Evolutionary conservation across 768 basidiomycete genomes (phyloP), one percentile per base, ranked within the genome.

Genomic region (Suillus americanus): DNA sequence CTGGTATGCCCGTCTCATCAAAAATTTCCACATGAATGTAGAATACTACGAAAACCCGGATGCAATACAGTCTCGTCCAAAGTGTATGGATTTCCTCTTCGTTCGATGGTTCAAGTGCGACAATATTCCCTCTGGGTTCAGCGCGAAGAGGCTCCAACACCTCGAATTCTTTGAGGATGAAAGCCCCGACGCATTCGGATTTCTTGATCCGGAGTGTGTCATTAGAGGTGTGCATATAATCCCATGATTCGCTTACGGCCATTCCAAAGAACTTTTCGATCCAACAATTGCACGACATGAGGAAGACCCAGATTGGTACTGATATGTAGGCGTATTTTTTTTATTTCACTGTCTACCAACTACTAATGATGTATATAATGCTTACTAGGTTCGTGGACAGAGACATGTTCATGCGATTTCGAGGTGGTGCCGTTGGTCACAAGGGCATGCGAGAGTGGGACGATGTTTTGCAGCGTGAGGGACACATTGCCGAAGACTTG

Each of bases 201-300:
- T 86, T 56, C 28, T 85, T 1, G 77, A 85, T 67, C 85, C 84
- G 0, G 62, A 64, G 0, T 66, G 71, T 0, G 74, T 86, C 6
- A 68, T 85, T 41, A 71, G 78, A 0, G 78, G 71, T 0, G 70
- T 68, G 4, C 83, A 86, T 65, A 65, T 85, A 2, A 76, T 85
- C 7, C 84, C 82, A 0, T 79, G 71, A 0, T 84, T 82, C 48
- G 35, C 53, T 5, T 46, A 61, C 5, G 74, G 75, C 0, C 45
- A 33, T 3, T 71, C 73, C 0, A 12, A 64, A 3, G 45, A 65
- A 7, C 45, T 67, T 5, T 50, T 67, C 0, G 35, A 28, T 0
- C 69, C 68, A n/a, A 43, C 41, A 0, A 23, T 68, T 25, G 45
- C 41, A 5, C 45, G 46, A 13, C 59, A 45, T 8, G 67, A 71